phyloP scores from a whole-genome alignment of 768 basidiomycete species.

The Dentipellis sp. region DNA sequence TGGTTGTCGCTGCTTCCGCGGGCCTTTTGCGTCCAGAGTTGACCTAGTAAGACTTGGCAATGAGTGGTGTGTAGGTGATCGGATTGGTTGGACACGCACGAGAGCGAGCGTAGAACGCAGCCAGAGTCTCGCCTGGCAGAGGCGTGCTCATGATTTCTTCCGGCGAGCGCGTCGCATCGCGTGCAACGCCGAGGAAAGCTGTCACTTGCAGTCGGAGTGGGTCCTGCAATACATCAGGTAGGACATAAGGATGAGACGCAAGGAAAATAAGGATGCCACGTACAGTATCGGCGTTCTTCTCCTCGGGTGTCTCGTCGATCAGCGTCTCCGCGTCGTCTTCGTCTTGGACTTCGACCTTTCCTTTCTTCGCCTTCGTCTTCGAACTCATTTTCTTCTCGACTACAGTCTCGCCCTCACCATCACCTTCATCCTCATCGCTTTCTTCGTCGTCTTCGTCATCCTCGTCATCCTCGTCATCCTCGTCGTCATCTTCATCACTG shows the following conservation, averaged over 20 bases:
- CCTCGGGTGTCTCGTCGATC: conserved; percentile 13
- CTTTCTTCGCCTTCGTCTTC: conserved; percentile 23
- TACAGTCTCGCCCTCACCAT: conserved; percentile 25
- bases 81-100: conserved; percentile 34
- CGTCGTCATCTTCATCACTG: conserved; percentile 52
- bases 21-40: conserved; percentile 76
- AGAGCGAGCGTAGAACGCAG: conserved; percentile 75
- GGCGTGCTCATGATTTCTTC: conserved; percentile 77
- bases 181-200: conserved; percentile 56
- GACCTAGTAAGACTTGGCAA: conserved; percentile 32
- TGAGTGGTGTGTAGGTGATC: not conserved
- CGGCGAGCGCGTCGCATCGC: conserved; percentile 44
- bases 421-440: conserved; percentile 17
- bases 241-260: no score
- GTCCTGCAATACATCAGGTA: conserved; percentile 14
- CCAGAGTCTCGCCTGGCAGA: conserved; percentile 74
- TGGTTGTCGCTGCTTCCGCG: conserved; percentile 47
- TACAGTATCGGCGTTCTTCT: not conserved
- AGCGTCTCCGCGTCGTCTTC: conserved; percentile 17
- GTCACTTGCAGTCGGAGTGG: conserved; percentile 35
- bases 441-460: conserved; percentile 25
- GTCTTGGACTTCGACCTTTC: conserved; percentile 14
- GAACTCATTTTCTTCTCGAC: conserved; percentile 16
- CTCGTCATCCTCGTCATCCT: conserved; percentile 45
- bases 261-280: not conserved